Evolutionary conservation across 1,284 basidiomycete genomes (phyloP), one percentile per base, ranked within the genome.

Genomic region (Tilletiaria anomala): DNA sequence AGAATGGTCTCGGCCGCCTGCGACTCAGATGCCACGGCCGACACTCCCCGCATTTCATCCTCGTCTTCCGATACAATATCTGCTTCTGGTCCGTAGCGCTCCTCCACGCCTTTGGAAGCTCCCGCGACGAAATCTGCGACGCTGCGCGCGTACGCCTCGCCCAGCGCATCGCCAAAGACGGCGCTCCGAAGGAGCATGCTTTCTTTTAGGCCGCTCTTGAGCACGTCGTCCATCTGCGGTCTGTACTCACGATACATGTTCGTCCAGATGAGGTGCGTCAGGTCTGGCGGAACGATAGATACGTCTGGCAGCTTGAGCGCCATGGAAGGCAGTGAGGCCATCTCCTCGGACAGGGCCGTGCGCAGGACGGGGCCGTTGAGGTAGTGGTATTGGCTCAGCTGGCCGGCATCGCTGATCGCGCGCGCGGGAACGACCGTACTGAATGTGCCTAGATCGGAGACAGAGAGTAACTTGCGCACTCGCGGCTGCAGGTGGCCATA

Each of bases 61-160:
- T 29, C 26, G 26, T 8, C 10, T 8, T 29, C 26, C 26, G 10
- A 29, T n/a, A 8, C 26, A 29, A n/a, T n/a, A 8, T 29, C 26
- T 8, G 26, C 10, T 8, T 8, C 8, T 8, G 10, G 26, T 8
- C 26, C 26, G n/a, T 29, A 29, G 19, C 38, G 29, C 11, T 39
- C 38, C 15, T 35, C 36, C 12, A 14, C 31, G 1, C 23, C 18
- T 12, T 21, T 22, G n/a, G 32, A 14, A 1, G 56, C 58, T 1
- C 56, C 54, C 12, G 36, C 35, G 2, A 54, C 51, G 42, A 61
- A 61, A 10, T 53, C 54, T 12, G 53, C 54, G 2, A 61, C 26
- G 24, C 53, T 55, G 19, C 50, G 48, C 6, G 51, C 44, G 31
- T 54, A 59, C 4, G 58, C 56, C 3, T 48, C 35, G 6, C 54